These are phyloP conservation scores for Parsonsia alboflavescens DNA, from an alignment of 257 asterid genomes.

Conservation along the genomic window DNA sequence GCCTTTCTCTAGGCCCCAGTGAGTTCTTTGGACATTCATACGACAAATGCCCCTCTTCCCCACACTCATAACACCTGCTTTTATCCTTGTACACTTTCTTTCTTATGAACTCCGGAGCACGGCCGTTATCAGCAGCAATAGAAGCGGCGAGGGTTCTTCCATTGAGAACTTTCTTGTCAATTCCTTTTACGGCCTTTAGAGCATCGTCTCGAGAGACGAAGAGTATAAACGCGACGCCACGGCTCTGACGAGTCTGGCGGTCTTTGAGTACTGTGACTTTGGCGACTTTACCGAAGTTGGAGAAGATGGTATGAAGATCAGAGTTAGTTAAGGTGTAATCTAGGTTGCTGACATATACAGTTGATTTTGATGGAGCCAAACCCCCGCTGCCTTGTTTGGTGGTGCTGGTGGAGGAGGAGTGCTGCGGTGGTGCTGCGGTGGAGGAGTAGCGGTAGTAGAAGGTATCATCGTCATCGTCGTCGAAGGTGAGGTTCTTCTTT, in stretches of 20 bases:
- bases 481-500: constrained; percentile 35
- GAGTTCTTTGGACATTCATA: constrained; percentile 83
- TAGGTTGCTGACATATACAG: constrained; percentile 84
- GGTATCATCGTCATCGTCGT: constrained; percentile 58
- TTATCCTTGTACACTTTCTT: constrained; percentile 81
- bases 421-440: constrained; percentile 40
- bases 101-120: constrained; percentile 85
- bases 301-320: constrained; percentile 87
- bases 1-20: constrained; percentile 82
- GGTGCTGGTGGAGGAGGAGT: constrained; percentile 32
- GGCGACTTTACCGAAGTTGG: constrained; percentile 95
- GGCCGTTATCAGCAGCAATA: constrained; percentile 88
- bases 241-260: constrained; percentile 74
- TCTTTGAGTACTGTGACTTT: constrained; percentile 88
- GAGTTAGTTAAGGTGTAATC: constrained; percentile 86
- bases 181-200: constrained; percentile 56
- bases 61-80: constrained; percentile 93
- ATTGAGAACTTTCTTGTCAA: constrained; percentile 64
- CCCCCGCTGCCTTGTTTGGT: constrained; percentile 63
- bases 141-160: constrained; percentile 85
- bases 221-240: constrained; percentile 84
- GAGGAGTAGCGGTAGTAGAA: constrained; percentile 70
- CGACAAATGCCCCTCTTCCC: constrained; percentile 87
- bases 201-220: constrained; percentile 84
- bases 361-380: constrained; percentile 88